These are phyloP conservation scores for Debaryomycetaceae sp. DNA, from an alignment of 1,139 yeast genomes.

Conservation along the genomic window DNA sequence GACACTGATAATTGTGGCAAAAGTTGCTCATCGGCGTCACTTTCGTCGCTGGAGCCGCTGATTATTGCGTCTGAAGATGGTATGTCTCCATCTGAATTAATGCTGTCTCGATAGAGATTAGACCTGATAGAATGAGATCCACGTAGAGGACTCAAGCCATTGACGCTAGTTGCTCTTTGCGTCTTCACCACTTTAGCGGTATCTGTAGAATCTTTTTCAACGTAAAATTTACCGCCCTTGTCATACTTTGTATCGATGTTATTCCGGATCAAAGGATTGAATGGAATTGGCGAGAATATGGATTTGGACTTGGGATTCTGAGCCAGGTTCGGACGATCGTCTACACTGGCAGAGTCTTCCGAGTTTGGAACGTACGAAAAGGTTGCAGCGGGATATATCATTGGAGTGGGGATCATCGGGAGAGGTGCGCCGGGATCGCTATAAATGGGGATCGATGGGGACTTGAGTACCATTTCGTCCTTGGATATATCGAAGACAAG, in stretches of 20 bases:
- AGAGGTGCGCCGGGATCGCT: constrained; percentile 78
- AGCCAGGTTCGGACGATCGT: constrained; percentile 1
- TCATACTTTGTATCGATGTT: constrained; percentile 76
- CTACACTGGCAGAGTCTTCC: background rate
- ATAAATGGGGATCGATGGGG: constrained; percentile 39
- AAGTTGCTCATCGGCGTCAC: constrained; percentile 26
- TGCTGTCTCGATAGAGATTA: too few relatives aligned
- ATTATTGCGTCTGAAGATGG: background rate
- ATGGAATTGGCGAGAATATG: constrained; percentile 68
- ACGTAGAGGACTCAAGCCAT: constrained; percentile 17
- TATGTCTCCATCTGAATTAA: too few relatives aligned
- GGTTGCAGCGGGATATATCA: constrained; percentile 15
- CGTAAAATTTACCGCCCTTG: constrained; percentile 77
- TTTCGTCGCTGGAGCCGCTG: constrained; percentile 18
- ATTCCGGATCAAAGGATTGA: constrained; percentile 67
- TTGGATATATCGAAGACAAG: constrained; percentile 47
- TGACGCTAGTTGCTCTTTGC: constrained; percentile 30
- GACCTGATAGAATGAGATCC: too few relatives aligned
- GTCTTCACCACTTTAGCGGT: constrained; percentile 12
- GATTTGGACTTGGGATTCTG: constrained; percentile 20
- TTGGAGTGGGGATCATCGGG: constrained; percentile 53
- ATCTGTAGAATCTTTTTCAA: constrained; percentile 23
- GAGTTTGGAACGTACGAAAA: background rate
- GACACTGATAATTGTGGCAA: too few relatives aligned
- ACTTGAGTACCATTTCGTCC: constrained; percentile 34